Percentiles rank a stretch among this genome's conserved stretches.
These are phyloP conservation scores for Phaffomyces antillensis DNA, from an alignment of 805 yeast genomes.

Conservation along the genomic window DNA sequence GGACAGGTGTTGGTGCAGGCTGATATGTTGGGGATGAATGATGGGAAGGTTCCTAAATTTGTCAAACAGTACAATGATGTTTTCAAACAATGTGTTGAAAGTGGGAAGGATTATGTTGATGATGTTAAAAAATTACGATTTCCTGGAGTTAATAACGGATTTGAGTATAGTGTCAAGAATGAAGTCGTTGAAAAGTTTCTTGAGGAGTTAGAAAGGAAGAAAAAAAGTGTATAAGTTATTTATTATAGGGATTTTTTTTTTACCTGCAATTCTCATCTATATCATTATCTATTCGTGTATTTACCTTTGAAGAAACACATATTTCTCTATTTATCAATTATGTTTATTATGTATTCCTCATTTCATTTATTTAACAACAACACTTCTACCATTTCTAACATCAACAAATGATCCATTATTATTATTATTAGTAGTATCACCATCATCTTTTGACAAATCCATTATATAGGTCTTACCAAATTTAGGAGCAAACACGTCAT, in stretches of 20 bases:
- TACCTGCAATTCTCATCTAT: too few species aligned
- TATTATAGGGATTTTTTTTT: too few species aligned
- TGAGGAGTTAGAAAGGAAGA: conserved; percentile 15
- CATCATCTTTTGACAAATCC: conserved; percentile 13
- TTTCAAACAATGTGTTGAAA: conserved; percentile 39
- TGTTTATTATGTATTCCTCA: background rate
- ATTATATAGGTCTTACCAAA: conserved; percentile 67
- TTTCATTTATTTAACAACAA: conserved; percentile 19
- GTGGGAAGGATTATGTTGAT: conserved; percentile 43
- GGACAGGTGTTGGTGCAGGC: conserved; percentile 90
- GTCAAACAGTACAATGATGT: conserved; percentile 62
- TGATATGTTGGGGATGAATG: conserved; percentile 72
- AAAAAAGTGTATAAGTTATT: background rate
- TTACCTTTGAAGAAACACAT: background rate
- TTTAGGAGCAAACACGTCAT: conserved; percentile 55
- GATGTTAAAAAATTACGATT: conserved; percentile 54
- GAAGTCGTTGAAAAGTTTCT: conserved; percentile 46
- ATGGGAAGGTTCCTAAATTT: conserved; percentile 57
- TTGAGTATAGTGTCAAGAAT: conserved; percentile 64
- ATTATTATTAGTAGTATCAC: conserved; percentile 2
- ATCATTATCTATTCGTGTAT: background rate
- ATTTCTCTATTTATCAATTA: background rate
- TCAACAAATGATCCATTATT: background rate
- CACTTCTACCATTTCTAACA: conserved; percentile 26
- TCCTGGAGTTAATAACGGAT: conserved; percentile 48